These are phyloP conservation scores for Cylindrotheca fusiformis DNA, from an alignment of 108 stramenopile genomes.

Conservation along the genomic window DNA sequence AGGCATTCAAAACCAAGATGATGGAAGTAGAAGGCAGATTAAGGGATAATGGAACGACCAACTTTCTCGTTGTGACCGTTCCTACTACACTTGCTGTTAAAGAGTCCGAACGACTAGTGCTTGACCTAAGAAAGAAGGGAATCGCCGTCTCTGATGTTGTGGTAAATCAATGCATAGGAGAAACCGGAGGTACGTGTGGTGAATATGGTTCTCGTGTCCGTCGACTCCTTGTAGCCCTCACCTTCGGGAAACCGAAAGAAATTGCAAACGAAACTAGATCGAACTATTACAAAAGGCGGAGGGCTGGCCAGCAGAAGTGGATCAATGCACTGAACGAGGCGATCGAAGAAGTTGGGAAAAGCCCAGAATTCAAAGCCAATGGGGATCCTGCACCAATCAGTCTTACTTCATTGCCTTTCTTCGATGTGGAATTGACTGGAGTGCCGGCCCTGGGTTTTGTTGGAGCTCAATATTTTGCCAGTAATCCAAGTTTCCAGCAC, in stretches of 20 bases:
- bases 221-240: neutral
- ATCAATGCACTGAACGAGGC: constrained; percentile 61
- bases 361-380: constrained; percentile 57
- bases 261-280: constrained; percentile 40
- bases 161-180: constrained; percentile 77
- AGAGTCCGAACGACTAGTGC: constrained; percentile 77
- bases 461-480: constrained; percentile 49
- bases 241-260: constrained; percentile 3
- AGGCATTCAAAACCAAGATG: constrained; percentile 69
- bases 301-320: constrained; percentile 72
- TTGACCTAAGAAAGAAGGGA: constrained; percentile 61
- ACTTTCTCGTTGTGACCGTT: constrained; percentile 90
- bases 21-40: constrained; percentile 41
- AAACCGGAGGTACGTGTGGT: neutral
- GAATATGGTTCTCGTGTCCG: constrained; percentile 2
- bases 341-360: constrained; percentile 59
- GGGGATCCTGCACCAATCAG: constrained; percentile 47
- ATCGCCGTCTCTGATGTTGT: constrained; percentile 76
- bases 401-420: constrained; percentile 74
- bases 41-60: constrained; percentile 46
- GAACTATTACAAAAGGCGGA: constrained; percentile 71
- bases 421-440: constrained; percentile 84
- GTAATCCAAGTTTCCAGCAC: constrained; percentile 53
- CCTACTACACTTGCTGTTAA: constrained; percentile 83
- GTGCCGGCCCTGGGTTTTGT: constrained; percentile 77